Percentiles rank a stretch among this genome's conserved stretches.
phyloP scores from a whole-genome alignment of 352 stramenopile species.

The Globisporangium camurandrum region DNA sequence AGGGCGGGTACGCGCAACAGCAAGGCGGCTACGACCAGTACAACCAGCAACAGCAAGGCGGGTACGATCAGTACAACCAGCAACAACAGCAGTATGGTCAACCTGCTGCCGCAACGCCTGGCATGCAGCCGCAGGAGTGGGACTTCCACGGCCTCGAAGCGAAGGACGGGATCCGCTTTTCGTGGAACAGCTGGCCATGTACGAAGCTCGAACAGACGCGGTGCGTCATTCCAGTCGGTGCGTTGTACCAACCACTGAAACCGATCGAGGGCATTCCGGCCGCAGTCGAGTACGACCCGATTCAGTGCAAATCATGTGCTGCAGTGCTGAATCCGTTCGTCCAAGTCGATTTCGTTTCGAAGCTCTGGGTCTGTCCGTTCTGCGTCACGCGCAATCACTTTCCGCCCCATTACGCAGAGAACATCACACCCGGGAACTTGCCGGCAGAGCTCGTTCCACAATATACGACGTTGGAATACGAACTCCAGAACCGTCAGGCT shows the following conservation, averaged over 20 bases:
- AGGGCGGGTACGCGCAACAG: constrained; percentile 15
- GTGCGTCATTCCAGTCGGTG: constrained; percentile 94
- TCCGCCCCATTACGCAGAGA: constrained; percentile 90
- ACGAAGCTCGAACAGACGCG: constrained; percentile 96
- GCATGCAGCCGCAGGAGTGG: constrained; percentile 77
- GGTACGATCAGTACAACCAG: constrained; percentile 36
- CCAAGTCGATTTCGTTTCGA: constrained; percentile 98
- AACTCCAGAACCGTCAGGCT: constrained; percentile 89
- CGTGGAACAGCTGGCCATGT: constrained; percentile 98
- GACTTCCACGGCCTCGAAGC: constrained; percentile 80
- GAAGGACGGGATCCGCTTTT: constrained; percentile 95
- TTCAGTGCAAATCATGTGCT: constrained; percentile 96
- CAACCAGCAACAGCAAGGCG: constrained; percentile 15
- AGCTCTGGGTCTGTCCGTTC: constrained; percentile 99
- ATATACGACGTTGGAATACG: constrained; percentile 99
- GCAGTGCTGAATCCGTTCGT: constrained; percentile 98
- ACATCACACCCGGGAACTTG: constrained; percentile 98
- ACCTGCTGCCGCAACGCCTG: constrained; percentile 24
- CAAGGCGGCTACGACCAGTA: constrained; percentile 44
- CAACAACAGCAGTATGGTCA: constrained; percentile 32
- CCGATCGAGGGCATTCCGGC: constrained; percentile 91
- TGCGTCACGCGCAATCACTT: constrained; percentile 99
- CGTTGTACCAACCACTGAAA: constrained; percentile 96
- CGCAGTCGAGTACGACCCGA: constrained; percentile 96
- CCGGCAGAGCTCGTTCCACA: constrained; percentile 98